Base-by-base conservation (phyloP, 1,284 basidiomycete genomes). In the Mycena sp. region DNA sequence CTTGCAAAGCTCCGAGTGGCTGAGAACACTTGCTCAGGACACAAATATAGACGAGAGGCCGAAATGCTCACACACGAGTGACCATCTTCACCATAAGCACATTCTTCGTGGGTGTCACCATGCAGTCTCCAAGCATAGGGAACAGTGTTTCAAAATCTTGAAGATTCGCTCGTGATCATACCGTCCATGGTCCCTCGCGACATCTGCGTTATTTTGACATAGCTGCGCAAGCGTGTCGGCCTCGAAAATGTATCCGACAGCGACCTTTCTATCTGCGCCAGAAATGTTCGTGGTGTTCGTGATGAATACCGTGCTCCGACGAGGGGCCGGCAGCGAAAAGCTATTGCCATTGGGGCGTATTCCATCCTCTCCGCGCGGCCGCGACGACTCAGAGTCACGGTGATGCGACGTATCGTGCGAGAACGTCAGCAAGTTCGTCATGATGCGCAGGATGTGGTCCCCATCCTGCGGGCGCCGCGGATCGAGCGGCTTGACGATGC, bases 101-200 rank as follows among this genome's bases (percentile, higher is more conserved):
- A 57, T 75, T 73, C n/a, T 70, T 71, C 11, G 61, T 60, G 58
- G 71, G 43, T 35, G 40, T 12, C 16, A 48, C 51, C 50, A 41
- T 45, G 37, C 58, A 56, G 55, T 71, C 56, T 41, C 68, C 69
- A 4, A 69, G 67, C 6, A 67, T 63, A 7, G 78, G 76, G 51
- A 91, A 81, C 5, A 94, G 71, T 3, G 86, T 81, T 37, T 80
- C 21, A 96, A 74, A 10, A 84, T 86, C 56, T 77, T 83, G 77
- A 94, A 94, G n/a, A 92, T 80, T 57, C 92, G 80, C 67, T 91
- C 88, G 72, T 95, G 91, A 67, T 91, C 87, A 69, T 83, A 83
- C 53, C 92, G 81, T 14, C 88, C 86, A 69, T 85, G 80, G 32
- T 83, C 75, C 62, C 80, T 81, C 5, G 93, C 90, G 19, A 88